A percentile compares a stretch with the other conserved stretches of the same genome.
Conservation (phyloP, 495 filamentous ascomycete species). For the Penicillium bovifimosum region DNA sequence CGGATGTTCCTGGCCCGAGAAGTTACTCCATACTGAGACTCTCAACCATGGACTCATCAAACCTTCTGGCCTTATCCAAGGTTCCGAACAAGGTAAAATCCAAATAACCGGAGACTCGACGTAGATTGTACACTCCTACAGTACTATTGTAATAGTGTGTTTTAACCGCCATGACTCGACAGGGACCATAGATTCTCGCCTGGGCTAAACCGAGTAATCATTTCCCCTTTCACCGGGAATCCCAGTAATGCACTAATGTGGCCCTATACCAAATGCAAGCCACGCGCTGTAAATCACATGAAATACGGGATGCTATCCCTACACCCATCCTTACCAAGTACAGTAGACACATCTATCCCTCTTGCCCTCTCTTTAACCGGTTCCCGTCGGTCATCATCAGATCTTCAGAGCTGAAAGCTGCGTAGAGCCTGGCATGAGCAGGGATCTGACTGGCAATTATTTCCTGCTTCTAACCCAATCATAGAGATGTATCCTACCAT, state of each 20-base stretch:
- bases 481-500: too few species aligned
- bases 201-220: neutral
- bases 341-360: too few species aligned
- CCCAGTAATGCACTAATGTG: neutral
- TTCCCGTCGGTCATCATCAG: neutral
- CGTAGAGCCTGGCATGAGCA: neutral
- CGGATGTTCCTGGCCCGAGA: too few species aligned
- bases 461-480: too few species aligned
- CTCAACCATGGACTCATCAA: neutral
- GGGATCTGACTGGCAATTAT: too few species aligned
- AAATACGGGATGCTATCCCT: too few species aligned
- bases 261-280: too few species aligned
- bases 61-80: neutral
- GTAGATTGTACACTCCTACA: neutral
- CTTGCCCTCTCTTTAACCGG: neutral
- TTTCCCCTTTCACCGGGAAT: neutral
- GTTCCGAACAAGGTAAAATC: neutral
- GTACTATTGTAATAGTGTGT: too few species aligned
- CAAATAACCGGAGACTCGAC: neutral
- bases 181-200: neutral
- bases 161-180: too few species aligned
- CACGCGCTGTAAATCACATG: too few species aligned
- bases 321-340: too few species aligned
- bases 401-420: neutral
- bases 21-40: too few species aligned